Base-by-base conservation (phyloP, 2,329 filamentous ascomycete species). In the Emergomyces orientalis region DNA sequence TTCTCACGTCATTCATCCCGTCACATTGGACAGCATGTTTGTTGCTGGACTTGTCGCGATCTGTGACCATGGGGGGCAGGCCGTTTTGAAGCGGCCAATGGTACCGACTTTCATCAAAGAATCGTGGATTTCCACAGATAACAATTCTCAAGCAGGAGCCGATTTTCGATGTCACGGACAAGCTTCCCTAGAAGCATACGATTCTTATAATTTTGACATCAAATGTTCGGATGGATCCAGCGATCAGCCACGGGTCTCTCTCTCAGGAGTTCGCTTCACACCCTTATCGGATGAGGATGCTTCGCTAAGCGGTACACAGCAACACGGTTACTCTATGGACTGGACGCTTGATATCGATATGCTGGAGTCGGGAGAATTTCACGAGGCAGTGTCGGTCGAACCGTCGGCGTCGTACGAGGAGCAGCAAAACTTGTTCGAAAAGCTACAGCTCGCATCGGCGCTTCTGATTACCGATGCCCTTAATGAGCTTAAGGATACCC, bases 11-110 rank as follows among this genome's bases (percentile, higher is more conserved):
- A 72, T 76, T 25, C 75, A 77, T 37, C 75, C 75, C 9, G 67
- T 70, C 13, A 75, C 74, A 3, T 68, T 77, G 65, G 73, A 77
- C 32, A 71, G 67, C 55, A 69, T 75, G 64, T 68, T 76, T 19
- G 72, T 74, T 45, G 63, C 70, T 49, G 67, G 70, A 41, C 67
- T 73, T 43, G 64, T 69, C 2, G 60, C 70, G 1, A 64, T 71
- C 3, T 62, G 70, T 45, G 70, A 73, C 54, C 59, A 67, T 41
- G 68, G 63, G 9, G 66, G 68, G 1, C 65, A 67, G 22, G 30
- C 65, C 4, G 67, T 64, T 6, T 59, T 75, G 3, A 64, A 68
- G 32, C 63, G 63, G 22, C 65, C 71, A 3, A 67, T 69, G 54
- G 61, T 75, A 2, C 73, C 73, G 11, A 72, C 70, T 2, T 73